Base-by-base conservation (phyloP, 1,284 basidiomycete genomes). In the Lentinula novae-zelandiae region DNA sequence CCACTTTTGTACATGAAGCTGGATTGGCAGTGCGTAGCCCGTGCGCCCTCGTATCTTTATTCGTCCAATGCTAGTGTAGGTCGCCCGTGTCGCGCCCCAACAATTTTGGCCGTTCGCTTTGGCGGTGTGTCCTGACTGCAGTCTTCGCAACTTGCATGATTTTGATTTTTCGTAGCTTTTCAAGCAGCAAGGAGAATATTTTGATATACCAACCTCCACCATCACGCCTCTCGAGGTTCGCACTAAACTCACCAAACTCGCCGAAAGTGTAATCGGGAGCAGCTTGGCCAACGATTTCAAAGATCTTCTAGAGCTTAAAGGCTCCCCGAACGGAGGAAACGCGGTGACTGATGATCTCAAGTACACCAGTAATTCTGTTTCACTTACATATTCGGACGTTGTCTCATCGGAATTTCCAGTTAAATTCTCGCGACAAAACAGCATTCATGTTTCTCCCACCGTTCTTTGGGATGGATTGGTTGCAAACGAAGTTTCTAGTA, bases 371-470 rank as follows among this genome's bases (percentile, higher is more conserved):
- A 69, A 65, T 83, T 76, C 33, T 3, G 27, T 17, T 17, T 20
- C 55, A 13, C 36, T 39, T 40, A 58, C 17, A 53, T 33, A 46
- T 0, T 42, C 5, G 10, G 22, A n/a, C 40, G 33, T 44, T 33
- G 20, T 27, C 40, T 20, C 40, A 34, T 13, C 42, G 17, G 9
- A 17, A 10, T 33, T 9, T 9, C 65, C 15, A 90, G 87, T 95
- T 77, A 96, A 96, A 76, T 89, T 91, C 71, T 87, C 92, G 5
- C 82, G 95, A 64, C 95, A 97, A 79, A 97, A 97, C 66, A 82
- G 92, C 5, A 87, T 97, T 57, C 95, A 97, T 68, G 93, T 96
- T 56, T 96, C 94, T 36, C 95, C 95, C 1, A 94, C 94, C 8
- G 90, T 85, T 0, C 76, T 95, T 2, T 93, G 89, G 85, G 90